Evolutionary conservation across 164 flowering plant species (phyloP).

Genomic region (Annona cherimola): DNA sequence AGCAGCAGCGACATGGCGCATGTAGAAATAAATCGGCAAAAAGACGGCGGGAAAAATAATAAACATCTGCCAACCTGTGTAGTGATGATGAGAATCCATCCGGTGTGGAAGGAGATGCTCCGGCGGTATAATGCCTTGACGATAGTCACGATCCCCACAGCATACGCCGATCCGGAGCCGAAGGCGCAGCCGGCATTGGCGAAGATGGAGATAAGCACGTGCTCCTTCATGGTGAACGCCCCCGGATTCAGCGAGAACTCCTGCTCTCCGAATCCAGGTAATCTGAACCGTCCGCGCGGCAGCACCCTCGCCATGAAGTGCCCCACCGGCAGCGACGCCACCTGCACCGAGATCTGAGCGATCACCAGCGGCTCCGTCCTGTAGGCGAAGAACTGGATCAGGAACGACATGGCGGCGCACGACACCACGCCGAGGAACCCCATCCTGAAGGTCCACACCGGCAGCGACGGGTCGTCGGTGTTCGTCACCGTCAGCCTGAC

Average conservation of each 20-base stretch:
- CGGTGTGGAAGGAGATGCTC: constrained; percentile 49
- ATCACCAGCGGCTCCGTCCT: constrained; percentile 59
- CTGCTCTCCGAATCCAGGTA: constrained; percentile 28
- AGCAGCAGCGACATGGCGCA: no score
- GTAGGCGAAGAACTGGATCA: constrained; percentile 84
- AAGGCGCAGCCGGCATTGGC: constrained; percentile 78
- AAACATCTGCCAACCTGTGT: constrained; percentile 44
- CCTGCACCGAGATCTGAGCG: constrained; percentile 59
- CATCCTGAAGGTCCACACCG: constrained; percentile 96
- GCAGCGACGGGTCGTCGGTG: constrained; percentile 71
- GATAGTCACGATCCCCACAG: constrained; percentile 49
- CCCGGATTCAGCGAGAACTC: constrained; percentile 62
- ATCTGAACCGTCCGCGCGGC: constrained; percentile 36
- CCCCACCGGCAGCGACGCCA: constrained; percentile 63
- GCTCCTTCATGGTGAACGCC: constrained; percentile 77
- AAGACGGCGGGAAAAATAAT: no score
- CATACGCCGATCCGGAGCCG: constrained; percentile 55
- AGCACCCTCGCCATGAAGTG: constrained; percentile 51
- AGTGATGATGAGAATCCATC: constrained; percentile 61
- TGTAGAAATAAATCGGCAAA: no score
- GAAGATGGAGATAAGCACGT: constrained; percentile 64
- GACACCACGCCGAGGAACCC: constrained; percentile 77
- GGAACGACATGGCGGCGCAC: constrained; percentile 58
- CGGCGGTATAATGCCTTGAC: constrained; percentile 59
- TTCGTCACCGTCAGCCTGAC: constrained; percentile 77